phyloP scores from a whole-genome alignment of 257 asterid species.

The Solanum appendiculatum region DNA sequence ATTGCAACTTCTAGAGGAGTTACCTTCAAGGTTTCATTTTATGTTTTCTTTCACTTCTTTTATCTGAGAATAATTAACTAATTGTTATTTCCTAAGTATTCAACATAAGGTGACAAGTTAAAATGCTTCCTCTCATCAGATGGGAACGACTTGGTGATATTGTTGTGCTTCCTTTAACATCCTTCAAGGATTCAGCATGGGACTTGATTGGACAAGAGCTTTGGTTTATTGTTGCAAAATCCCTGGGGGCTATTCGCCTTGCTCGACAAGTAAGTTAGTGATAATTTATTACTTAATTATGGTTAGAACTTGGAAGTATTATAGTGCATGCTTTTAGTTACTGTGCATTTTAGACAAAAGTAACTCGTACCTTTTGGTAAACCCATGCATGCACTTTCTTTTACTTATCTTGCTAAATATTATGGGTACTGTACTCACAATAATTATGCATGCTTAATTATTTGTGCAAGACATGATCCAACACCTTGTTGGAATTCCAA shows the following conservation, averaged over 20 bases:
- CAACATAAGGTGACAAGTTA: background rate
- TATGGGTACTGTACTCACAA: background rate
- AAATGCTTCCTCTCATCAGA: constrained; percentile 28
- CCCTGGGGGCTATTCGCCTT: constrained; percentile 71
- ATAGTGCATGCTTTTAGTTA: background rate
- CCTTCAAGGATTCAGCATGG: constrained; percentile 77
- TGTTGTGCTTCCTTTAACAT: constrained; percentile 62
- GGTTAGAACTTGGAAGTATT: background rate
- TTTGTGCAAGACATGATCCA: background rate
- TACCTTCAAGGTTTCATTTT: constrained; percentile 73
- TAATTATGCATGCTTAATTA: background rate
- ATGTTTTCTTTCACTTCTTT: background rate
- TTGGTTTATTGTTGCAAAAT: constrained; percentile 74
- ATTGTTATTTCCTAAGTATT: background rate
- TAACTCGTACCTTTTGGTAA: background rate
- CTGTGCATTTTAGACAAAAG: background rate
- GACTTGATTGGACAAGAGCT: constrained; percentile 55
- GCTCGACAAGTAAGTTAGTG: constrained; percentile 71
- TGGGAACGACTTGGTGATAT: constrained; percentile 96
- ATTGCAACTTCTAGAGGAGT: constrained; percentile 51
- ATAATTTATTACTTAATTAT: background rate
- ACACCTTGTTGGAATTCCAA: background rate
- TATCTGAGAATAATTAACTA: background rate
- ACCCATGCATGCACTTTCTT: background rate
- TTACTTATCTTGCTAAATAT: background rate